Percentiles rank a stretch among this genome's conserved stretches.
Conservation (phyloP, 352 stramenopile genomes). For the Phytopythium chamaehyphon region DNA sequence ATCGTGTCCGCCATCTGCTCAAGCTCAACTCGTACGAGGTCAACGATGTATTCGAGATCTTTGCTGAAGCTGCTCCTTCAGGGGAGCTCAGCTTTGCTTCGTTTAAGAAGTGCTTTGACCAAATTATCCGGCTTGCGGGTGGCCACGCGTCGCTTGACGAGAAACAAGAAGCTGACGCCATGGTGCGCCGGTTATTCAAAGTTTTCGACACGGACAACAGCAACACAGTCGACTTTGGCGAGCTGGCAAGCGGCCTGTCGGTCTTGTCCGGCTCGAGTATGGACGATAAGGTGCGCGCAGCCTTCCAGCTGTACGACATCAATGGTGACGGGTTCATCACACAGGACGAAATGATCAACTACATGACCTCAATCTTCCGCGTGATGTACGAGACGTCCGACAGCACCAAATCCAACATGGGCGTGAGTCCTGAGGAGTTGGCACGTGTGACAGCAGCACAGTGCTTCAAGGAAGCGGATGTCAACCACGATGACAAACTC, state of each 20-base stretch:
- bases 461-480: slow-evolving; percentile 83
- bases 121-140: slow-evolving; percentile 80
- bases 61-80: slow-evolving; percentile 74
- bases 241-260: slow-evolving; percentile 80
- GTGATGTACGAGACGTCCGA: slow-evolving; percentile 89
- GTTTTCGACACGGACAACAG: slow-evolving; percentile 84
- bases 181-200: slow-evolving; percentile 80
- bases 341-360: slow-evolving; percentile 83
- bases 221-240: slow-evolving; percentile 84
- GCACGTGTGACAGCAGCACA: slow-evolving; percentile 72
- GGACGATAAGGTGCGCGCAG: slow-evolving; percentile 83
- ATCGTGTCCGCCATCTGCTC: slow-evolving; percentile 63
- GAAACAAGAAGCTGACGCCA: slow-evolving; percentile 68
- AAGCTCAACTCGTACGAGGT: slow-evolving; percentile 86
- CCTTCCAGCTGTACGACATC: slow-evolving; percentile 84
- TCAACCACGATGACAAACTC: slow-evolving; percentile 82
- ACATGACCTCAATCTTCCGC: slow-evolving; percentile 88
- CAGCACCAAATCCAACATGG: slow-evolving; percentile 67
- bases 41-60: slow-evolving; percentile 87
- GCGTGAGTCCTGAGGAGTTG: slow-evolving; percentile 71
- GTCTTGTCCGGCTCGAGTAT: slow-evolving; percentile 83
- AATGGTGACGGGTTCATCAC: slow-evolving; percentile 85
- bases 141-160: slow-evolving; percentile 63
- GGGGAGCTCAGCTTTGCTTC: slow-evolving; percentile 73
- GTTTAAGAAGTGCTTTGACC: slow-evolving; percentile 88